These are phyloP conservation scores for Globisporangium paroecandrum DNA, from an alignment of 352 stramenopile genomes.

Conservation along the genomic window DNA sequence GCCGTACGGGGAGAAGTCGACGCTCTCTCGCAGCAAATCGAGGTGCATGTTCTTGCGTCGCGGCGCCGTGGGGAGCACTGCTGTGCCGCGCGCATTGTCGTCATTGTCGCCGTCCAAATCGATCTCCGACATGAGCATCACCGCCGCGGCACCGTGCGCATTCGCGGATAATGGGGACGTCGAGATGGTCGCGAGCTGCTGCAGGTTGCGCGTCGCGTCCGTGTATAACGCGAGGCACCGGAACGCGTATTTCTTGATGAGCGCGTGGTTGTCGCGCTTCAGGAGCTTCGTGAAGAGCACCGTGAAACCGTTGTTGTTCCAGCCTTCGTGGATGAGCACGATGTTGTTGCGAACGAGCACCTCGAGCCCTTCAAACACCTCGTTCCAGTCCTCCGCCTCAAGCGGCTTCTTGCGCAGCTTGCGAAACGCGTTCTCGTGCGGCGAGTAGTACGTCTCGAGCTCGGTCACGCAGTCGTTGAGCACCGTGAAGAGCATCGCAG, in stretches of 20 bases:
- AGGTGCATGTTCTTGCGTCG: slow-evolving; percentile 68
- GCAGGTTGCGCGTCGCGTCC: slow-evolving; percentile 68
- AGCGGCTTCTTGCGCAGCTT: slow-evolving; percentile 79
- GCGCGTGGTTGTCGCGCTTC: slow-evolving; percentile 80
- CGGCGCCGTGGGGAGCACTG: slow-evolving; percentile 29
- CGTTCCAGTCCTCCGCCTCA: slow-evolving; percentile 85
- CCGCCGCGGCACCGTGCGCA: slow-evolving; percentile 27
- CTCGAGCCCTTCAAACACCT: slow-evolving; percentile 85
- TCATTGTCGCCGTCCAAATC: slow-evolving; percentile 42
- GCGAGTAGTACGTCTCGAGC: slow-evolving; percentile 79
- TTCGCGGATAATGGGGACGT: slow-evolving; percentile 16
- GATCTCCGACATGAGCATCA: slow-evolving; percentile 39
- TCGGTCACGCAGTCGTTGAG: slow-evolving; percentile 80
- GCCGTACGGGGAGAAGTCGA: slow-evolving; percentile 85
- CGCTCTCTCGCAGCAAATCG: slow-evolving; percentile 74
- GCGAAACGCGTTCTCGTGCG: slow-evolving; percentile 78
- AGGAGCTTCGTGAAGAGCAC: slow-evolving; percentile 84
- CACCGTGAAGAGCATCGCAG: slow-evolving; percentile 69
- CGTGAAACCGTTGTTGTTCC: slow-evolving; percentile 79
- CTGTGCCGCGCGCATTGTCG: slow-evolving; percentile 31
- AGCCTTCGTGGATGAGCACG: slow-evolving; percentile 62
- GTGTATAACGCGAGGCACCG: slow-evolving; percentile 79
- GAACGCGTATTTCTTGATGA: slow-evolving; percentile 90
- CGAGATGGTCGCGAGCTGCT: slow-evolving; percentile 52
- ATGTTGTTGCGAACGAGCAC: slow-evolving; percentile 78